phyloP scores from a whole-genome alignment of 169 alveolate genomes.

The Plasmodium gonderi region DNA sequence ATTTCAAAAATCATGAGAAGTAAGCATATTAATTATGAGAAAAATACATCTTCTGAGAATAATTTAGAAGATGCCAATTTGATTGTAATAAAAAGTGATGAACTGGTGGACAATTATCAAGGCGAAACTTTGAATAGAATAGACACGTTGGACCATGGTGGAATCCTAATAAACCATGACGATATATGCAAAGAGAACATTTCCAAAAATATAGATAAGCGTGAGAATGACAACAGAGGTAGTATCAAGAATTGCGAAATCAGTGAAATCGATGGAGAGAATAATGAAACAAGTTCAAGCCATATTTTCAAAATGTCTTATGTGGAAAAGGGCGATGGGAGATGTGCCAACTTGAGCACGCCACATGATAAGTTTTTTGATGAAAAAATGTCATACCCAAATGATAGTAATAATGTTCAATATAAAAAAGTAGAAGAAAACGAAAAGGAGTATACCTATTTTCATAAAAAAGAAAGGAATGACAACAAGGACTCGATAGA shows the following conservation, averaged over 20 bases:
- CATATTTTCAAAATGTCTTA: background rate
- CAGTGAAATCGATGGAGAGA: background rate
- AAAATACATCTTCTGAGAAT: background rate
- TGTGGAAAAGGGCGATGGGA: background rate
- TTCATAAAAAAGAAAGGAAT: constrained; percentile 10
- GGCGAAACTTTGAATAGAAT: background rate
- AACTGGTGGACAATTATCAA: background rate
- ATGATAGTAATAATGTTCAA: background rate
- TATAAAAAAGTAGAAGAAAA: background rate
- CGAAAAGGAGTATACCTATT: background rate
- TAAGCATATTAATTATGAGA: background rate
- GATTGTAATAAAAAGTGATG: background rate
- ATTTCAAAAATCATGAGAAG: background rate
- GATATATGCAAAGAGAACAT: background rate
- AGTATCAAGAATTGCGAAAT: background rate
- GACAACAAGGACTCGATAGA: background rate
- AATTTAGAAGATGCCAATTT: background rate
- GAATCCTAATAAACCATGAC: no score
- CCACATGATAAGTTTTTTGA: background rate
- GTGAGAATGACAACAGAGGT: background rate
- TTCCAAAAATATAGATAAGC: background rate
- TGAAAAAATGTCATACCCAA: background rate
- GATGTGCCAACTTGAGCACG: background rate
- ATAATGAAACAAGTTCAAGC: background rate
- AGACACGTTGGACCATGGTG: background rate